Percentiles rank a stretch among this genome's conserved stretches.
These are phyloP conservation scores for Dendrocalamus latiflorus DNA, from an alignment of 202 grass and related monocot species.

Conservation along the genomic window DNA sequence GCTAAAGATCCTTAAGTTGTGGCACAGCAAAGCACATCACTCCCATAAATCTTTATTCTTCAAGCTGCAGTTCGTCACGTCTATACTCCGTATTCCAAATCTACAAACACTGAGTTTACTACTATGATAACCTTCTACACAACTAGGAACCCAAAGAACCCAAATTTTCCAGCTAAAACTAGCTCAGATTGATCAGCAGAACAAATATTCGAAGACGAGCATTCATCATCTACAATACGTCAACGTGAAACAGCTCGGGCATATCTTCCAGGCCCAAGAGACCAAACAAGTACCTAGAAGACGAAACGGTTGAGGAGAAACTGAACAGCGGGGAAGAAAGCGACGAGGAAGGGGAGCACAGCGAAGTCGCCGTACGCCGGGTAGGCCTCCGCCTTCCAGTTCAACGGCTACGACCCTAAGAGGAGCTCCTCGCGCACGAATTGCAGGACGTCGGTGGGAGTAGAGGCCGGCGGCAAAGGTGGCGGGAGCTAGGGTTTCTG, in stretches of 20 bases:
- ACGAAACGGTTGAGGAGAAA: conserved; percentile 54
- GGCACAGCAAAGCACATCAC: neutral
- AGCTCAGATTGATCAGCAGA: neutral
- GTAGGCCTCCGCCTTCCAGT: conserved; percentile 46
- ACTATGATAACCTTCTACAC: no score
- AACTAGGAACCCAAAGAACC: no score
- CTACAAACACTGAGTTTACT: neutral
- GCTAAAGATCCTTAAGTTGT: neutral
- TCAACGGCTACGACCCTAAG: neutral
- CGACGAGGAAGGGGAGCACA: conserved; percentile 35
- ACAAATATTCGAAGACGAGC: neutral
- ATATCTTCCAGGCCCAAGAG: neutral
- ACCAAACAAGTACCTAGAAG: conserved; percentile 38
- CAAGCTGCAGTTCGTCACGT: neutral
- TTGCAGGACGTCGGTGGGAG: no score
- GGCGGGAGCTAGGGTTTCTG: no score
- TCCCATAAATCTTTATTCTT: neutral
- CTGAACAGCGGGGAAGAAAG: conserved; percentile 49
- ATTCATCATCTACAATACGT: neutral
- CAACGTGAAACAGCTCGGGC: neutral
- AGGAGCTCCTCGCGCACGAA: no score
- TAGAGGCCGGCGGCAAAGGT: no score
- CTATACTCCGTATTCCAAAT: neutral
- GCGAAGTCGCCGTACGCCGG: conserved; percentile 45
- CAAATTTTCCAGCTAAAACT: neutral